Base-by-base conservation (phyloP, 352 stramenopile genomes). In the Phytophthora vignae region DNA sequence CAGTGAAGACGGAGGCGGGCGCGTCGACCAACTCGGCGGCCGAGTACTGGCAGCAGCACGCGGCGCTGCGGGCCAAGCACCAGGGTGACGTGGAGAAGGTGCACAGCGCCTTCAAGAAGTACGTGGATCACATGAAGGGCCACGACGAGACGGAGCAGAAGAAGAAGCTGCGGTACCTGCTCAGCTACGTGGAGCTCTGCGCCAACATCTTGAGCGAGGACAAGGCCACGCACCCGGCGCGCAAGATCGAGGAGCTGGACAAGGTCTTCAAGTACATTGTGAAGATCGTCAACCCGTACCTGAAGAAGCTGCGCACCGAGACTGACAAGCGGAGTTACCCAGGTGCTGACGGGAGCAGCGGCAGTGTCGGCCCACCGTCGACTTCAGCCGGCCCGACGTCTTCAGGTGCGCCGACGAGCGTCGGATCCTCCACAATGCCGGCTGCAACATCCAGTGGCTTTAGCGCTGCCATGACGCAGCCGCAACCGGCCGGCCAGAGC, bases 191-290 rank as follows among this genome's bases (percentile, higher is more conserved):
- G 49, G 84, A 96, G 71, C 79, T 96, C 17, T 96, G 88, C 55
- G 87, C 87, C 4, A 93, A 77, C 49, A 88, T 96, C 44, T 64
- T 96, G 70, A 87, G 77, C 25, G 88, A 96, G 59, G 84, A 96
- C 63, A 88, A 90, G 65, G 63, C 82, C 19, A 92, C 87, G 10
- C 77, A 92, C 49, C 83, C 81, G 54, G 81, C 88, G 14, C 83
- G 88, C 10, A 91, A 91, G 63, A 76, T 96, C 9, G 87, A 94
- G 42, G 88, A 96, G 64, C 76, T 96, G 21, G 88, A 94, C 69
- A 96, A 94, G 73, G 88, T 96, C 25, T 94, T 93, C 74, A 96
- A 96, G 78, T 96, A 96, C 77, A 94, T 96, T 60, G 84, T 96
- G 17, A 94, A 94, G 71, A 96, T 96, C 31, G 88, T 96, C 25